Conservation (phyloP, 75 land plant species). For the Picea glauca region DNA sequence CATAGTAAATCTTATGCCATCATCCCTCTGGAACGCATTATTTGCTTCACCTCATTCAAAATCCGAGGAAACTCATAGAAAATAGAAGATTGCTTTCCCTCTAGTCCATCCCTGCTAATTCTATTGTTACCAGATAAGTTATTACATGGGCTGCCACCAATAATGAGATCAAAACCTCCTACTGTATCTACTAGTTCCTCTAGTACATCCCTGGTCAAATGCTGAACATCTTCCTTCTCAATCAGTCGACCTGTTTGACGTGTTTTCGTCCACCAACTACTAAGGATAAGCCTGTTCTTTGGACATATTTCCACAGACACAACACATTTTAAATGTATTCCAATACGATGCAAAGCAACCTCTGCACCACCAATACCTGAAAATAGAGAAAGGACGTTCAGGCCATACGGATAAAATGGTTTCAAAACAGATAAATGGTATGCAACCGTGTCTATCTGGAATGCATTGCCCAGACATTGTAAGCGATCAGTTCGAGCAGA, state of each 20-base stretch:
- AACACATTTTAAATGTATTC: conserved; percentile 26
- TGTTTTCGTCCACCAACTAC: conserved; percentile 82
- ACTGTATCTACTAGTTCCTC: conserved; percentile 27
- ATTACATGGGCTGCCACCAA: conserved; percentile 93
- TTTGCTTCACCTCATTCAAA: conserved; percentile 49
- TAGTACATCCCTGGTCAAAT: conserved; percentile 31
- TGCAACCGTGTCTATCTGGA: conserved; percentile 47
- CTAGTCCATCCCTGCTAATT: conserved; percentile 64
- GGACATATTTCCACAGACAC: conserved; percentile 29
- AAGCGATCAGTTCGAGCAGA: conserved; percentile 44
- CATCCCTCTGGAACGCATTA: conserved; percentile 31
- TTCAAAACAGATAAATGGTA: conserved; percentile 41
- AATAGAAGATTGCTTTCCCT: conserved; percentile 59
- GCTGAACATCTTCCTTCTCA: conserved; percentile 55
- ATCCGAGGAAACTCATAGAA: conserved; percentile 86
- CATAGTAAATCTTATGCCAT: conserved; percentile 6
- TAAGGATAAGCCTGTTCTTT: conserved; percentile 46
- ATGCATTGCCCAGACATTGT: conserved; percentile 72
- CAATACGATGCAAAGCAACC: conserved; percentile 32
- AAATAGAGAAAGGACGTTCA: conserved; percentile 33
- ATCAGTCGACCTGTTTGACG: conserved; percentile 63
- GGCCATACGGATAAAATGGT: conserved; percentile 27
- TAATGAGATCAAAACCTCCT: conserved; percentile 83
- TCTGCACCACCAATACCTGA: conserved; percentile 52
- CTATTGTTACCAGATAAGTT: conserved; percentile 82